phyloP scores from a whole-genome alignment of 2,329 filamentous ascomycete species.

The Fusarium heterosporum region DNA sequence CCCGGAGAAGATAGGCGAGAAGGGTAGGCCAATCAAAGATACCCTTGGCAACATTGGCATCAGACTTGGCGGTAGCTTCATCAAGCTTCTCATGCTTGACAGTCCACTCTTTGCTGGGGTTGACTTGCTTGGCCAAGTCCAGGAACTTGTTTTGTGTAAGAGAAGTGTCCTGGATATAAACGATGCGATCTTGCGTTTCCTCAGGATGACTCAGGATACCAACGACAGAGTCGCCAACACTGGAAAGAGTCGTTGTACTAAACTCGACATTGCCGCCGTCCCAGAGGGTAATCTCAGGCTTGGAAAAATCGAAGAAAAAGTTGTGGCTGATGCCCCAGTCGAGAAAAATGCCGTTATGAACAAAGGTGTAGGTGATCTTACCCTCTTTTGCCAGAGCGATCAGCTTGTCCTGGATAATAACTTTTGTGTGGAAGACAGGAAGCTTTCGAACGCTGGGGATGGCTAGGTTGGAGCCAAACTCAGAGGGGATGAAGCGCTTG shows the following conservation, averaged over 20 bases:
- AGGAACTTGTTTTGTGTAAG: slow-evolving; percentile 61
- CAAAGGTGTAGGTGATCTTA: slow-evolving; percentile 64
- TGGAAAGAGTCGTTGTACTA: slow-evolving; percentile 60
- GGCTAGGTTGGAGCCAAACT: slow-evolving; percentile 60
- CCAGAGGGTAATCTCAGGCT: slow-evolving; percentile 56
- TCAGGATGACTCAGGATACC: slow-evolving; percentile 61
- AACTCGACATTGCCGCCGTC: slow-evolving; percentile 64
- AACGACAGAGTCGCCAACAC: slow-evolving; percentile 61
- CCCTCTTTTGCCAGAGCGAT: slow-evolving; percentile 55
- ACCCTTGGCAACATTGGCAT: slow-evolving; percentile 50
- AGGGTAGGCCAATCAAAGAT: slow-evolving; percentile 48
- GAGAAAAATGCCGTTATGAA: slow-evolving; percentile 68
- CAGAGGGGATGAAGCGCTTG: slow-evolving; percentile 70
- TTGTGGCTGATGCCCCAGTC: slow-evolving; percentile 63
- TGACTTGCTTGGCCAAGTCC: slow-evolving; percentile 60
- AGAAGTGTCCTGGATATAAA: slow-evolving; percentile 60
- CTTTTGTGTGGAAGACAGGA: slow-evolving; percentile 65
- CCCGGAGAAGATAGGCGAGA: slow-evolving; percentile 48
- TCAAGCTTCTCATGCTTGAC: slow-evolving; percentile 53
- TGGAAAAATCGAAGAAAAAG: slow-evolving; percentile 58
- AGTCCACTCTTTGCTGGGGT: slow-evolving; percentile 60
- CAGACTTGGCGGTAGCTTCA: slow-evolving; percentile 44
- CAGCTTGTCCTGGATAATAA: slow-evolving; percentile 56
- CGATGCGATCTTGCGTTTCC: slow-evolving; percentile 64
- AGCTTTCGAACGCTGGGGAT: slow-evolving; percentile 54